phyloP scores from a whole-genome alignment of 176 grass and related monocot species.

The Musa schizocarpa region DNA sequence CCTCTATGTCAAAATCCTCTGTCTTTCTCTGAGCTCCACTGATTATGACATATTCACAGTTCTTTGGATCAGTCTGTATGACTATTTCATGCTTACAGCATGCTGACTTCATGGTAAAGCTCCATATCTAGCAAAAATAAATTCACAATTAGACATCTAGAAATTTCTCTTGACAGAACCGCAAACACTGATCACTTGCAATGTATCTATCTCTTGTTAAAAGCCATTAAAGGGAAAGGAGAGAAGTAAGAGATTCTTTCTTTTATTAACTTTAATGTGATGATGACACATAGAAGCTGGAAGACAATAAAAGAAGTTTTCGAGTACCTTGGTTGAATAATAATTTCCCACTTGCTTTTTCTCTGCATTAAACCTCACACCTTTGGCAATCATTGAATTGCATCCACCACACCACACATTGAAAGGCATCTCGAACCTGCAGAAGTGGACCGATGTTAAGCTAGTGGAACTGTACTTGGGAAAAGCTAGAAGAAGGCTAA shows the following conservation, averaged over 20 bases:
- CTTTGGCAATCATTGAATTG: slow-evolving; percentile 98
- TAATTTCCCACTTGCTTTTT: slow-evolving; percentile 99
- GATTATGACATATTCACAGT: slow-evolving; percentile 83
- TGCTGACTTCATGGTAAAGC: slow-evolving; percentile 94
- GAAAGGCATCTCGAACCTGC: slow-evolving; percentile 92
- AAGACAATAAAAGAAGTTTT: neutral
- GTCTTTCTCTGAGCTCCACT: slow-evolving; percentile 83
- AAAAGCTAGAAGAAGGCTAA: too few species aligned
- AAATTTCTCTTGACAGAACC: too few species aligned
- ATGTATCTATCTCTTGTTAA: neutral
- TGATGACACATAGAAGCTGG: too few species aligned
- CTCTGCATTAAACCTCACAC: slow-evolving; percentile 97
- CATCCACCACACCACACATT: slow-evolving; percentile 99
- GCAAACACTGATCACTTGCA: neutral
- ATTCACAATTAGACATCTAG: neutral
- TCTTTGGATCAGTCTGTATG: slow-evolving; percentile 93
- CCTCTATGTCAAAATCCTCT: slow-evolving; percentile 83
- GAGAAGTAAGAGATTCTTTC: too few species aligned
- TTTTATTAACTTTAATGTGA: too few species aligned
- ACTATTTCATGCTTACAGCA: slow-evolving; percentile 94
- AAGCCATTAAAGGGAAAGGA: too few species aligned
- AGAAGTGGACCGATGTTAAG: slow-evolving; percentile 1
- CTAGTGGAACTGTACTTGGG: neutral
- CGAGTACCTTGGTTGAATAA: slow-evolving; percentile 83
- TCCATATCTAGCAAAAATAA: slow-evolving; percentile 66